A percentile compares a stretch with the other conserved stretches of the same genome.
Conservation (phyloP, 352 stramenopile species). For the Phytophthora foliorum region DNA sequence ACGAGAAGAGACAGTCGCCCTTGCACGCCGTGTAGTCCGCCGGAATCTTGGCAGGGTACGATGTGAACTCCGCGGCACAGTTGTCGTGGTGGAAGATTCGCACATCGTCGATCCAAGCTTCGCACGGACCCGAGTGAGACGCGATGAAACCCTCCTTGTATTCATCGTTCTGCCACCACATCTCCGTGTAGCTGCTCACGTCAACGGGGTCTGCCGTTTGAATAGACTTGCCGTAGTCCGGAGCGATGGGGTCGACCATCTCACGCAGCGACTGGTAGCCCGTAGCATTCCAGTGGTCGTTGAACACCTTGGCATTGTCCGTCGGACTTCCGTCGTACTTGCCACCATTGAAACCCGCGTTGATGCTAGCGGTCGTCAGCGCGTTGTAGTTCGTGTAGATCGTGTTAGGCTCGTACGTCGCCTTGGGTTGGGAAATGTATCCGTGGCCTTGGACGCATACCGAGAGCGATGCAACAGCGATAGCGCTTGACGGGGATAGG, state of each 20-base stretch:
- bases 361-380: conserved; percentile 32
- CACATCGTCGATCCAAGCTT: conserved; percentile 35
- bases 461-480: conserved; percentile 16
- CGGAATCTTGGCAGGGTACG: conserved; percentile 41
- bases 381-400: conserved; percentile 39
- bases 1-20: conserved; percentile 23
- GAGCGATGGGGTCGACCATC: conserved; percentile 40
- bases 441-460: conserved; percentile 29
- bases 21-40: conserved; percentile 31
- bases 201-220: conserved; percentile 29
- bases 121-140: conserved; percentile 45
- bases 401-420: conserved; percentile 33
- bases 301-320: conserved; percentile 43
- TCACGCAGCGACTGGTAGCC: conserved; percentile 43
- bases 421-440: conserved; percentile 38
- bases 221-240: conserved; percentile 39
- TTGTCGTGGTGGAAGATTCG: conserved; percentile 37
- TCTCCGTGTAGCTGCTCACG: conserved; percentile 36
- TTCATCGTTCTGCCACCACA: conserved; percentile 48
- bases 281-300: conserved; percentile 31
- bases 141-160: conserved; percentile 46
- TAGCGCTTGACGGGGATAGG: conserved; percentile 4
- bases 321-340: conserved; percentile 39
- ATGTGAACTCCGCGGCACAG: conserved; percentile 39
- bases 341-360: conserved; percentile 32